phyloP scores from a whole-genome alignment of 192 early-diverging fungal species.

The Backusella mclennaniae region DNA sequence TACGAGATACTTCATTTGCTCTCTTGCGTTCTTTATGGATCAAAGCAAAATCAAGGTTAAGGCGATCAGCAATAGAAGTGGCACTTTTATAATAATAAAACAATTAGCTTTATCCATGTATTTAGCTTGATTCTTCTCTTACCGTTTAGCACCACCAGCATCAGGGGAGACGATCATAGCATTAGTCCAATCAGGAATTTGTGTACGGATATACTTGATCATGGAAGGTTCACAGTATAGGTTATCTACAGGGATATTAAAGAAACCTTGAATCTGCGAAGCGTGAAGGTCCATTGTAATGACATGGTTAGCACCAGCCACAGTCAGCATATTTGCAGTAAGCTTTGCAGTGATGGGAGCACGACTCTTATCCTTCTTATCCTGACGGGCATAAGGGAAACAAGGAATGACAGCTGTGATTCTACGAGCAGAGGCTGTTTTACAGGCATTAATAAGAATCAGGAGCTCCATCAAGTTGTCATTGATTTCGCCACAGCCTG shows the following conservation, averaged over 20 bases:
- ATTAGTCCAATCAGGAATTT: slow-evolving; percentile 65
- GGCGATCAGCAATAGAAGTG: slow-evolving; percentile 90
- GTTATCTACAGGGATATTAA: slow-evolving; percentile 93
- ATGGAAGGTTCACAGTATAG: slow-evolving; percentile 89
- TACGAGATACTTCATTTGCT: slow-evolving; percentile 85
- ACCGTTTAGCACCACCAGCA: slow-evolving; percentile 94
- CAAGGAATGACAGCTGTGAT: slow-evolving; percentile 97
- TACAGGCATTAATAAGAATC: slow-evolving; percentile 97
- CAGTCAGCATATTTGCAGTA: slow-evolving; percentile 91
- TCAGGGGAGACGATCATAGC: slow-evolving; percentile 93
- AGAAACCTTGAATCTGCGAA: slow-evolving; percentile 95
- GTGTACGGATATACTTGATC: slow-evolving; percentile 80
- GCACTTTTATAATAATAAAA: slow-evolving; percentile 56
- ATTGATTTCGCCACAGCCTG: slow-evolving; percentile 82
- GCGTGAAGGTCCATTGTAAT: slow-evolving; percentile 99
- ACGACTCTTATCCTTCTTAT: slow-evolving; percentile 98
- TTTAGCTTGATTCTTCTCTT: neutral
- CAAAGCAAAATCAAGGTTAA: slow-evolving; percentile 93
- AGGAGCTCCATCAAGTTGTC: slow-evolving; percentile 97
- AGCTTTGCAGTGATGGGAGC: slow-evolving; percentile 96
- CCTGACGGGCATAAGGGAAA: slow-evolving; percentile 97
- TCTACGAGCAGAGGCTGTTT: slow-evolving; percentile 84
- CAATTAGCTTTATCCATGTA: neutral
- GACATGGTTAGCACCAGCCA: slow-evolving; percentile 95
- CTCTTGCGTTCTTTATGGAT: slow-evolving; percentile 97